Base-by-base conservation (phyloP, 2,329 filamentous ascomycete genomes). In the Sordariomycetes sp. region DNA sequence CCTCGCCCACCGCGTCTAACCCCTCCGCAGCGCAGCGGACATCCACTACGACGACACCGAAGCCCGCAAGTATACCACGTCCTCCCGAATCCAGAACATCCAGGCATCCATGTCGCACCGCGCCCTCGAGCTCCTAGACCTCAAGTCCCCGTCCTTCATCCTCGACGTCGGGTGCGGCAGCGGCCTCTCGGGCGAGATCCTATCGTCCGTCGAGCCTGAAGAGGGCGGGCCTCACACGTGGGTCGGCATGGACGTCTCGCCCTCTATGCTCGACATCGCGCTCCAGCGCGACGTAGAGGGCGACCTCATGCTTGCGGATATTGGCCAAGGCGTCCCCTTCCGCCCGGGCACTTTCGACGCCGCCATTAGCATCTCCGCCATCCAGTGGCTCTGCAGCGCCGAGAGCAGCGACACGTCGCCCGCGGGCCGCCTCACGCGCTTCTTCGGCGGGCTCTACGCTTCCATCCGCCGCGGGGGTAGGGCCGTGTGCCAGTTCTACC, bases 341-440 rank as follows among this genome's bases (percentile, higher is more conserved):
- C 86, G 94, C 18, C 83, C 94, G 0, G 94, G 94, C 35, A 84
- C 87, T 0, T 99, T 99, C 68, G 94, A 99, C 70, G 94, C 93
- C 0, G 94, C 94, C 24, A 91, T 99, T 65, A 91, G 86, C 67
- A 97, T 99, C 69, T 90, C 85, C 64, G 94, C 94, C 0, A 88
- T 99, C n/a, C 94, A 99, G 72, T 99, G 94, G 94, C 79, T 99
- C 34, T 99, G 94, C 72, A 97, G 96, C 71, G 94, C 93, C 48
- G 94, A 97, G 71, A 89, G 82, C 60, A 89, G 84, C 68, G 90
- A 95, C 55, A 92, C 94, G 0, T 89, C 82, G 1, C 88, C 91
- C 1, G 82, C 88, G 32, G 90, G 88, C 0, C 78, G 94, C 6
- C 73, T 99, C 28, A 81, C 83, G 4, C 79, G 93, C 52, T 99